Evolutionary conservation across 805 yeast genomes (phyloP).

Genomic region (Komagataella pseudopastoris): DNA sequence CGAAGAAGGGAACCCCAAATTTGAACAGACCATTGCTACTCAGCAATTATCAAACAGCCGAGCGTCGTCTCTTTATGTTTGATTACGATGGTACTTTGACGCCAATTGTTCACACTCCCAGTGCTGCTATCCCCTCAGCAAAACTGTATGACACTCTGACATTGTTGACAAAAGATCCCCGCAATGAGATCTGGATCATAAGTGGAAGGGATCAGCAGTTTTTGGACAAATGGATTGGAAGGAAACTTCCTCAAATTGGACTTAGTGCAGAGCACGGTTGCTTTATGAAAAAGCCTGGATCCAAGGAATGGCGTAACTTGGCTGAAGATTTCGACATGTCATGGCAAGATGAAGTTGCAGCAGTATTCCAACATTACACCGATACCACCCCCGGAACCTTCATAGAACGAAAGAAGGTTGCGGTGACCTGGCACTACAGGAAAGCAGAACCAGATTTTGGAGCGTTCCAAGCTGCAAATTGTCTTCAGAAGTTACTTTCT

Average conservation of each 20-base stretch:
- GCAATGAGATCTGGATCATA: constrained; percentile 86
- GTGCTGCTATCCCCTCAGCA: constrained; percentile 93
- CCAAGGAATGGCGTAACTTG: constrained; percentile 66
- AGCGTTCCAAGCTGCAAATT: constrained; percentile 64
- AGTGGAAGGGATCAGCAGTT: constrained; percentile 92
- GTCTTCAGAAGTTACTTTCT: constrained; percentile 48
- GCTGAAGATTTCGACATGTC: constrained; percentile 80
- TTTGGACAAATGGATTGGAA: constrained; percentile 79
- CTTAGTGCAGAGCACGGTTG: constrained; percentile 97
- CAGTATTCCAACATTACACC: constrained; percentile 61
- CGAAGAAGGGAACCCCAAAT: constrained; percentile 60
- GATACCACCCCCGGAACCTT: constrained; percentile 84
- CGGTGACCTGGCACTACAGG: constrained; percentile 96
- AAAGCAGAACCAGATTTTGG: constrained; percentile 92
- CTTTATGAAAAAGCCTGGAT: constrained; percentile 66
- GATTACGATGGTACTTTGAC: constrained; percentile 98
- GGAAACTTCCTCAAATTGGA: constrained; percentile 48
- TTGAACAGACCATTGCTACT: constrained; percentile 58
- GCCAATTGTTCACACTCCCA: constrained; percentile 92
- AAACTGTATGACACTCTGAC: constrained; percentile 47
- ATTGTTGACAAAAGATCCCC: constrained; percentile 56
- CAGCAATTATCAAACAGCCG: constrained; percentile 43
- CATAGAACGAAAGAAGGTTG: constrained; percentile 82
- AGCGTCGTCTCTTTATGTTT: constrained; percentile 69
- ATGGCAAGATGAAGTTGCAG: constrained; percentile 81